Conservation (phyloP, 2,329 filamentous ascomycete genomes). For the Calonectria ilicicola region DNA sequence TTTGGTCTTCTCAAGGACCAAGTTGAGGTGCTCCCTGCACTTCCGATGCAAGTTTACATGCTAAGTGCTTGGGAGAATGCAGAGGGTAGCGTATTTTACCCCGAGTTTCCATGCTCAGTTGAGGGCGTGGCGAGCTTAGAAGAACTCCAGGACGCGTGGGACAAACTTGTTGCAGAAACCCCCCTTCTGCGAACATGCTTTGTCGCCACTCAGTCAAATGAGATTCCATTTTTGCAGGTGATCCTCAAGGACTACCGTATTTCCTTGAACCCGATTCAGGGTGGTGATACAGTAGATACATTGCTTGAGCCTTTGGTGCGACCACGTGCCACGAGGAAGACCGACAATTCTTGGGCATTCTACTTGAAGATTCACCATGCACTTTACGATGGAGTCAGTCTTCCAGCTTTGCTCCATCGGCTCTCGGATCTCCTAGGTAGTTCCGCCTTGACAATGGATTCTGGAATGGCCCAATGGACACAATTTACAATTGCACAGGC, state of each 20-base stretch:
- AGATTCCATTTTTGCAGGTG: slow-evolving; percentile 72
- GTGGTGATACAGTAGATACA: background rate
- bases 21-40: slow-evolving; percentile 75
- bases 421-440: slow-evolving; percentile 29
- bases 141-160: slow-evolving; percentile 71
- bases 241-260: slow-evolving; percentile 53
- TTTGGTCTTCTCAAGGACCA: slow-evolving; percentile 56
- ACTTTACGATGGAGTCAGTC: slow-evolving; percentile 87
- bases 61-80: slow-evolving; percentile 80
- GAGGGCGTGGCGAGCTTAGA: slow-evolving; percentile 50
- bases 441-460: background rate
- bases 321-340: slow-evolving; percentile 18
- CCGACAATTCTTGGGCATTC: slow-evolving; percentile 45
- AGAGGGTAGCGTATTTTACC: slow-evolving; percentile 76
- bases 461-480: slow-evolving; percentile 43
- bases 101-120: slow-evolving; percentile 75
- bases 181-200: slow-evolving; percentile 79
- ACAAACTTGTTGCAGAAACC: slow-evolving; percentile 62
- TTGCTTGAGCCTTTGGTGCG: slow-evolving; percentile 29
- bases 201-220: slow-evolving; percentile 58
- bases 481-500: slow-evolving; percentile 30
- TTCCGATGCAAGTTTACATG: slow-evolving; percentile 85
- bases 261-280: background rate
- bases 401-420: slow-evolving; percentile 70
- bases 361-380: slow-evolving; percentile 82